These are phyloP conservation scores for Xylaria arbuscula DNA, from an alignment of 2,329 filamentous ascomycete genomes.

Conservation along the genomic window DNA sequence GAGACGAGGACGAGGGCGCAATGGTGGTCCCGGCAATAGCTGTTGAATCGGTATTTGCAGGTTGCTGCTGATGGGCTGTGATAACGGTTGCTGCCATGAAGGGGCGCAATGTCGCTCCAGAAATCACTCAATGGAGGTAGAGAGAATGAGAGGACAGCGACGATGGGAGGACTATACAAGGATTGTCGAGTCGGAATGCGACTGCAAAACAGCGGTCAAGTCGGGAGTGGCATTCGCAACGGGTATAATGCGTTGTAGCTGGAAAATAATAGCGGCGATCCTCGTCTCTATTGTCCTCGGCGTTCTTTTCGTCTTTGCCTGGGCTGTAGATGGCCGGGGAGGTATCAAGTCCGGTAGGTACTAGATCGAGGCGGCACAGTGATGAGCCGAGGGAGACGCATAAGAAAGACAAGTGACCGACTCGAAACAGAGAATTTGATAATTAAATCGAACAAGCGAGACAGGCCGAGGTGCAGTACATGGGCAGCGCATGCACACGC, in stretches of 20 bases:
- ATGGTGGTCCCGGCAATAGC: slow-evolving; percentile 17
- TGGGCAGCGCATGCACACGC: slow-evolving; percentile 22
- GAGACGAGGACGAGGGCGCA: slow-evolving; percentile 32
- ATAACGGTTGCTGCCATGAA: slow-evolving; percentile 56
- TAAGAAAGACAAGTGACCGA: slow-evolving; percentile 16
- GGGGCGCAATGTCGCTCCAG: neutral
- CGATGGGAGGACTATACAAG: neutral
- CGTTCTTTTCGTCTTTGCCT: neutral
- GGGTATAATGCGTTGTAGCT: neutral
- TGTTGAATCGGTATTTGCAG: slow-evolving; percentile 28
- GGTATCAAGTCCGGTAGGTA: slow-evolving; percentile 2
- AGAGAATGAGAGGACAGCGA: neutral
- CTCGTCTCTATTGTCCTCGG: neutral
- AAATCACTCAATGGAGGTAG: slow-evolving; percentile 15
- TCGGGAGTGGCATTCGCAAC: slow-evolving; percentile 21
- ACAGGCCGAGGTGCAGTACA: slow-evolving; percentile 20
- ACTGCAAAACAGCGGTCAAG: slow-evolving; percentile 12
- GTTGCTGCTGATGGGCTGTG: slow-evolving; percentile 46
- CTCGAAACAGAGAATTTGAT: slow-evolving; percentile 4
- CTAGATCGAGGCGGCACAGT: slow-evolving; percentile 12
- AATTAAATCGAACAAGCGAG: slow-evolving; percentile 4
- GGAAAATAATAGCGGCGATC: neutral
- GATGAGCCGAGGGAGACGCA: slow-evolving; percentile 13
- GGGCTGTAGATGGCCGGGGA: neutral
- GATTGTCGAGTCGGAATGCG: slow-evolving; percentile 8